Evolutionary conservation across 2,329 filamentous ascomycete species (phyloP).

Genomic region (Didymella exigua): DNA sequence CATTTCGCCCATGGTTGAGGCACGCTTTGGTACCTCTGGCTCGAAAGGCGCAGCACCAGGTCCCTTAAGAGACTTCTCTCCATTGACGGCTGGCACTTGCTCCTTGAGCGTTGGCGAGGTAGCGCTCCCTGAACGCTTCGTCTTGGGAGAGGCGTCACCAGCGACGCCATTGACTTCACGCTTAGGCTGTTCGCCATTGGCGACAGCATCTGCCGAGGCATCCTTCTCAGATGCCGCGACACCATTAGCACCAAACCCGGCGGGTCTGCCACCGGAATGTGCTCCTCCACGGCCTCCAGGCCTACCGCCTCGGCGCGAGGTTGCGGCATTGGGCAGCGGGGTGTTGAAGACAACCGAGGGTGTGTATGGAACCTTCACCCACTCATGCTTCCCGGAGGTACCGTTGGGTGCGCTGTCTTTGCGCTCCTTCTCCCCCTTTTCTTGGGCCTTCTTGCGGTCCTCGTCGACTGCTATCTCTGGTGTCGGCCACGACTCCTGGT

Average conservation of each 20-base stretch:
- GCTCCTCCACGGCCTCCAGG: slow-evolving; percentile 62
- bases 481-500: slow-evolving; percentile 86
- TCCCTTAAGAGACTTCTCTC: slow-evolving; percentile 34
- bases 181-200: slow-evolving; percentile 43
- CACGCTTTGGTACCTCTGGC: slow-evolving; percentile 30
- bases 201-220: slow-evolving; percentile 22
- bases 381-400: slow-evolving; percentile 74
- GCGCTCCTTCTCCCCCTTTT: slow-evolving; percentile 71
- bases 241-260: slow-evolving; percentile 49
- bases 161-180: slow-evolving; percentile 35
- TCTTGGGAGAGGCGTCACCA: slow-evolving; percentile 42
- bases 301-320: slow-evolving; percentile 48
- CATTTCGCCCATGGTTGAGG: slow-evolving; percentile 25
- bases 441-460: slow-evolving; percentile 72
- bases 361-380: slow-evolving; percentile 82
- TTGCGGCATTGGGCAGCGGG: slow-evolving; percentile 64
- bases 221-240: slow-evolving; percentile 48
- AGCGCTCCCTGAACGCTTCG: slow-evolving; percentile 44
- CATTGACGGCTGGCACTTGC: slow-evolving; percentile 27
- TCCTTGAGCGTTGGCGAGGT: slow-evolving; percentile 40
- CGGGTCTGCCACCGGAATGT: slow-evolving; percentile 59
- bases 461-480: slow-evolving; percentile 80
- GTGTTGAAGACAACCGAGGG: slow-evolving; percentile 88
- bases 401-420: slow-evolving; percentile 54
- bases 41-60: slow-evolving; percentile 26